phyloP scores from a whole-genome alignment of 192 early-diverging fungal species.

The Globomyces pollinis-pini region DNA sequence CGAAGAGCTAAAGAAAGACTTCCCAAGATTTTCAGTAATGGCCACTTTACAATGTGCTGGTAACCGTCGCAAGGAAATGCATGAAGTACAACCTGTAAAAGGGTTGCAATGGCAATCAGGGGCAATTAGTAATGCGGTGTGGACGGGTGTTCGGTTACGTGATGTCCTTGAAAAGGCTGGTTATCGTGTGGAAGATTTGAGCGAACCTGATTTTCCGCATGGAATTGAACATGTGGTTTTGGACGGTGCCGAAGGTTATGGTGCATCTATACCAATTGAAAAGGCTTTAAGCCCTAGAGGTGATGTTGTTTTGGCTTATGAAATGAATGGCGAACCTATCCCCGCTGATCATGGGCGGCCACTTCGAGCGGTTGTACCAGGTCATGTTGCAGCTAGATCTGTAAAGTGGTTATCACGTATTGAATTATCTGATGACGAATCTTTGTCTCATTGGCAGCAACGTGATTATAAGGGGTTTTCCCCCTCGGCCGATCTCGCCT shows the following conservation, averaged over 20 bases:
- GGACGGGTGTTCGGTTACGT: slow-evolving; percentile 66
- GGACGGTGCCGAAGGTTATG: slow-evolving; percentile 37
- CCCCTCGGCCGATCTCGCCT: slow-evolving; percentile 34
- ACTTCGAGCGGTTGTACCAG: slow-evolving; percentile 79
- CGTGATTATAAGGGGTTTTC: slow-evolving; percentile 46
- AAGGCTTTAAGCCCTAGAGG: slow-evolving; percentile 58
- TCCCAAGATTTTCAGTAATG: slow-evolving; percentile 47
- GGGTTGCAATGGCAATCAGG: slow-evolving; percentile 76
- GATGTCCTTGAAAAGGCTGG: slow-evolving; percentile 65
- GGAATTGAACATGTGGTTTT: slow-evolving; percentile 49
- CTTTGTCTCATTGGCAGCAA: slow-evolving; percentile 33
- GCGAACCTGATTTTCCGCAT: slow-evolving; percentile 53
- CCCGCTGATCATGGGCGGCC: slow-evolving; percentile 70
- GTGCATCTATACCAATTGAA: slow-evolving; percentile 54
- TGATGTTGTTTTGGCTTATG: slow-evolving; percentile 66
- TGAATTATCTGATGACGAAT: slow-evolving; percentile 33
- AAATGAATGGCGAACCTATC: slow-evolving; percentile 45
- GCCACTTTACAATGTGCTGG: slow-evolving; percentile 79
- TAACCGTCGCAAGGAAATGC: slow-evolving; percentile 72
- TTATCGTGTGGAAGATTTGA: slow-evolving; percentile 46
- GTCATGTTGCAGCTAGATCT: slow-evolving; percentile 78
- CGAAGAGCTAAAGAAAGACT: slow-evolving; percentile 40
- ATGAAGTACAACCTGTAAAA: slow-evolving; percentile 66
- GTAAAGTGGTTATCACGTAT: slow-evolving; percentile 66
- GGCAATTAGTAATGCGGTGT: slow-evolving; percentile 70